Evolutionary conservation across 2,329 filamentous ascomycete species (phyloP).

Genomic region (Colletotrichum lupini): DNA sequence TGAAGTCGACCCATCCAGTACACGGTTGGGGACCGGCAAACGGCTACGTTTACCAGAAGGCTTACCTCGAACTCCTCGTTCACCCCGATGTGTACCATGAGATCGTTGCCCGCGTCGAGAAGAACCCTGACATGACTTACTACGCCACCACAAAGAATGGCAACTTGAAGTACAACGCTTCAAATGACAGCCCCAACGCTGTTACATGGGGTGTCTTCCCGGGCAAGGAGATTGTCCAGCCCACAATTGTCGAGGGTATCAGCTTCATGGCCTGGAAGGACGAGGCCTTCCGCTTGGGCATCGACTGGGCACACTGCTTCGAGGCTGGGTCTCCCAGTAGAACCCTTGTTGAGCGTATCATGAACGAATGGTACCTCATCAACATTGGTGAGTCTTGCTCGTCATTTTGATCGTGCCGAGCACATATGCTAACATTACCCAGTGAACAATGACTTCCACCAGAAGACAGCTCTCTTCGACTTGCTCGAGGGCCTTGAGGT

Average conservation of each 20-base stretch:
- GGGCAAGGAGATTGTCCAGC: constrained; percentile 99
- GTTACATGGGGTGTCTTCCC: constrained; percentile 99
- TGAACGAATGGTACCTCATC: constrained; percentile 92
- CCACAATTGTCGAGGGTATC: constrained; percentile 98
- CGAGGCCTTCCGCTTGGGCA: constrained; percentile 91
- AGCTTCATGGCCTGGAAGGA: constrained; percentile 99
- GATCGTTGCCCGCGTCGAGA: constrained; percentile 81
- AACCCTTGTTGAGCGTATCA: constrained; percentile 81
- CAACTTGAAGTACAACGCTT: constrained; percentile 82
- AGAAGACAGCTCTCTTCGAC: constrained; percentile 82
- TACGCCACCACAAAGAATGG: constrained; percentile 91
- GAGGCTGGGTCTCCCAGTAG: constrained; percentile 80
- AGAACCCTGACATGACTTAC: constrained; percentile 87
- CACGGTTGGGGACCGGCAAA: constrained; percentile 96
- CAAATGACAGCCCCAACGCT: constrained; percentile 91
- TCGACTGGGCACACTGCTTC: constrained; percentile 95
- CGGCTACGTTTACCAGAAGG: constrained; percentile 98
- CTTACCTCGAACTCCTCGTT: constrained; percentile 92
- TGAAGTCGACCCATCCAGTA: constrained; percentile 85
- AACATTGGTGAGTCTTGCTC: constrained; percentile 80
- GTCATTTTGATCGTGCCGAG: background rate
- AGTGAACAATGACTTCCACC: constrained; percentile 99
- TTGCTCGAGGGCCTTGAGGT: constrained; percentile 83
- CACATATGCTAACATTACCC: constrained; percentile 16
- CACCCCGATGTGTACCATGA: constrained; percentile 82